Base-by-base conservation (phyloP, 192 early-diverging fungal genomes). In the Coemansia sp. region DNA sequence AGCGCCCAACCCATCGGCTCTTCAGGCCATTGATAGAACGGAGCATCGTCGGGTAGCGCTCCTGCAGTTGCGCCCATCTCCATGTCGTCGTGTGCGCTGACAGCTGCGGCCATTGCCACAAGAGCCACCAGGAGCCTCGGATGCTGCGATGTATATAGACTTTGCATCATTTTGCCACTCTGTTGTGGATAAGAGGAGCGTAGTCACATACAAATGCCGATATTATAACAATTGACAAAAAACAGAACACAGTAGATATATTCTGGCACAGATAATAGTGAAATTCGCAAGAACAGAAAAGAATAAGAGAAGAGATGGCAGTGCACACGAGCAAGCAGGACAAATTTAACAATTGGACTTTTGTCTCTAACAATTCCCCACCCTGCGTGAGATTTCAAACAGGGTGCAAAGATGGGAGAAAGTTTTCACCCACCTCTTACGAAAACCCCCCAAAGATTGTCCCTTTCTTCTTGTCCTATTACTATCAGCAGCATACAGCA, bases 1-100 rank as follows among this genome's bases (percentile, higher is more conserved):
- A 82, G 75, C 28, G 62, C 64, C 67, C 74, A 71, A 19, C 61
- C 68, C 69, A 82, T 71, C 13, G 77, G 61, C 61, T 70, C 61
- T 2, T 67, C 62, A 2, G 77, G 77, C 70, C 72, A 74, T 30
- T 45, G 55, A 55, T 70, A 74, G 55, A 56, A 50, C 9, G 54
- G 57, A 1, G 77, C 77, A 41, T 73, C 77, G 11, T 80, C 68
- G 10, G 75, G 75, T 27, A 79, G 40, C 0, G 20, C 52, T 19
- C 40, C 65, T 10, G 69, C 34, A 11, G 11, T 28, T 20, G 20
- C 59, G 30, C 20, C 31, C 50, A 45, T 38, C 17, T 48, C 48
- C 20, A 25, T 38, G 40, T 55, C 64, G n/a, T 52, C 70, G 15
- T 67, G 64, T 2, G 64, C 64, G 17, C 31, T 48, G 22, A 15